Conservation (phyloP, 1,284 basidiomycete species). For the Ustilago cynodontis region DNA sequence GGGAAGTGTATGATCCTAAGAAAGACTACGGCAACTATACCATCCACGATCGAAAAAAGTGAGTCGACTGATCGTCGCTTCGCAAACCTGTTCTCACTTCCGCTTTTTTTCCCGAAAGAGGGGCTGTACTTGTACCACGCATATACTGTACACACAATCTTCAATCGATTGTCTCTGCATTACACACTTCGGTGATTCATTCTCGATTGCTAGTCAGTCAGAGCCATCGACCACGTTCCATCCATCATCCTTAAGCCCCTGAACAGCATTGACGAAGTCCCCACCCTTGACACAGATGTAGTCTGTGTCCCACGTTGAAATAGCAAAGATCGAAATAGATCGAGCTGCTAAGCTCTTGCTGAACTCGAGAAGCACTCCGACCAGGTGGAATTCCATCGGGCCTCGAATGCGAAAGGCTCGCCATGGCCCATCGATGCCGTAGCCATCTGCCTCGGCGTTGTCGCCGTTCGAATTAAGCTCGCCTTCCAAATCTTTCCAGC, state of each 20-base stretch:
- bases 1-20: constrained; percentile 65
- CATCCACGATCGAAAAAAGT: constrained; percentile 54
- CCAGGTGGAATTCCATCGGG: constrained; percentile 47
- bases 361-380: constrained; percentile 44
- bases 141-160: not conserved
- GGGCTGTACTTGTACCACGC: constrained; percentile 14
- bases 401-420: constrained; percentile 41
- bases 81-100: not conserved
- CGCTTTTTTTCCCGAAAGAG: not conserved
- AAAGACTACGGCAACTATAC: constrained; percentile 64
- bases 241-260: constrained; percentile 30
- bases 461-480: constrained; percentile 7
- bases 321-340: constrained; percentile 45
- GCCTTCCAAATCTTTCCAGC: constrained; percentile 2
- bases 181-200: not conserved
- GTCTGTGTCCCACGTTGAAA: constrained; percentile 50
- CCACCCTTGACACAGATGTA: constrained; percentile 43
- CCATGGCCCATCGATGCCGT: constrained; percentile 36
- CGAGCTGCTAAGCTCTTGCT: constrained; percentile 33
- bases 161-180: not conserved
- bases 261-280: constrained; percentile 20
- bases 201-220: not conserved
- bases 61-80: not conserved
- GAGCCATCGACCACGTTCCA: constrained; percentile 34
- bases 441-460: constrained; percentile 13